Evolutionary conservation across 768 basidiomycete genomes (phyloP).

Genomic region (Pisolithus microcarpus): DNA sequence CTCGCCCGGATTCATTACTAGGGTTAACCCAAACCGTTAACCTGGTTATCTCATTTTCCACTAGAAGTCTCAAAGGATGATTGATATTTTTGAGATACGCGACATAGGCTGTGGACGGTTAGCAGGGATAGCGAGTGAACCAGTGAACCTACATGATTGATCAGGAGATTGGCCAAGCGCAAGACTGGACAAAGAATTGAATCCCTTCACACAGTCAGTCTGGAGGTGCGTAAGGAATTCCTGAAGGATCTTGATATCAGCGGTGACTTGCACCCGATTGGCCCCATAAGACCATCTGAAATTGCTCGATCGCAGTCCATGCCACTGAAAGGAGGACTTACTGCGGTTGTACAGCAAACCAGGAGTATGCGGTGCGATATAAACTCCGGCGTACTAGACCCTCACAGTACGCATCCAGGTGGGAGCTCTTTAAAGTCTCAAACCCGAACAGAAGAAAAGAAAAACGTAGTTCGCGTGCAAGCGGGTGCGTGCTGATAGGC

Average conservation of each 20-base stretch:
- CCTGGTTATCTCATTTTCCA: slow-evolving; percentile 86
- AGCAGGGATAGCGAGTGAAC: neutral
- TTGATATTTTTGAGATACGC: slow-evolving; percentile 60
- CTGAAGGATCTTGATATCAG: slow-evolving; percentile 82
- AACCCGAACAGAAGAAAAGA: slow-evolving; percentile 90
- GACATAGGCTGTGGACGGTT: slow-evolving; percentile 41
- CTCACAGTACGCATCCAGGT: slow-evolving; percentile 79
- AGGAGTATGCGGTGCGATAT: slow-evolving; percentile 76
- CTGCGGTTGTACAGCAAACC: slow-evolving; percentile 95
- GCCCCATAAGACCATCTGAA: slow-evolving; percentile 94
- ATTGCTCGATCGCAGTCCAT: slow-evolving; percentile 1
- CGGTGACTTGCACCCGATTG: slow-evolving; percentile 81
- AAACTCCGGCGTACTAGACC: slow-evolving; percentile 64
- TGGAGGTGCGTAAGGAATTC: slow-evolving; percentile 79
- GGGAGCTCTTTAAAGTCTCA: slow-evolving; percentile 82
- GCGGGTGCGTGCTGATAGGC: slow-evolving; percentile 69
- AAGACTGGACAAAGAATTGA: slow-evolving; percentile 54
- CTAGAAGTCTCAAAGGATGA: slow-evolving; percentile 70
- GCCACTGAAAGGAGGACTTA: slow-evolving; percentile 33
- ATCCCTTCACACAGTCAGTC: slow-evolving; percentile 60
- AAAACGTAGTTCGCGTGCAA: slow-evolving; percentile 86
- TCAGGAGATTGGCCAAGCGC: slow-evolving; percentile 43
- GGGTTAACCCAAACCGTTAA: slow-evolving; percentile 90
- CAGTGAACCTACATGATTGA: slow-evolving; percentile 32
- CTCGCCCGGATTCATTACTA: slow-evolving; percentile 64